These are phyloP conservation scores for Trichoderma gracile DNA, from an alignment of 2,329 filamentous ascomycete genomes.

Conservation along the genomic window DNA sequence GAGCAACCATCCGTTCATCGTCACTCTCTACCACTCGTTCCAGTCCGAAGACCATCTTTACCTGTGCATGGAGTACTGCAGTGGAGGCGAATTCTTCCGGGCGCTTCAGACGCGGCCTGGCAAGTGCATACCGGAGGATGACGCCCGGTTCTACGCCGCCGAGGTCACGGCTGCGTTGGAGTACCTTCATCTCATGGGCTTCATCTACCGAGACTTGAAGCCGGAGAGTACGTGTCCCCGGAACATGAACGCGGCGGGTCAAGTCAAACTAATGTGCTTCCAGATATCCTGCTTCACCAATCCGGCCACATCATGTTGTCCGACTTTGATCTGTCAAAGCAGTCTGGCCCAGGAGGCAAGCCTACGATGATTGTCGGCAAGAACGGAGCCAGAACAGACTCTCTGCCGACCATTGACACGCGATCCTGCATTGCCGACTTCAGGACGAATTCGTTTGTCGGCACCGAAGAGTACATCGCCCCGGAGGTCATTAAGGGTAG, in stretches of 20 bases:
- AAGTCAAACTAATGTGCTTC: background rate
- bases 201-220: constrained; percentile 97
- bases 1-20: constrained; percentile 98
- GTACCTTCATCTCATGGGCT: constrained; percentile 97
- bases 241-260: background rate
- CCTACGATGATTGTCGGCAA: constrained; percentile 97
- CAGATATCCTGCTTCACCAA: constrained; percentile 95
- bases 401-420: constrained; percentile 94
- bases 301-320: constrained; percentile 99
- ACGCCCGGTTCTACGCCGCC: constrained; percentile 94
- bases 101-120: constrained; percentile 94
- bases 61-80: constrained; percentile 99
- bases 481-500: constrained; percentile 99
- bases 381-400: constrained; percentile 81
- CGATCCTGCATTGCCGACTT: constrained; percentile 98
- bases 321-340: constrained; percentile 97
- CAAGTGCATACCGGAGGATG: constrained; percentile 96
- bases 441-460: constrained; percentile 96
- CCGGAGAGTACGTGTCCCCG: constrained; percentile 76
- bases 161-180: constrained; percentile 96
- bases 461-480: constrained; percentile 98
- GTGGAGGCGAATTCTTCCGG: constrained; percentile 96
- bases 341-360: constrained; percentile 92
- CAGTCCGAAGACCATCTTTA: constrained; percentile 98
- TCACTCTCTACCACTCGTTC: constrained; percentile 97